Base-by-base conservation (phyloP, 345 rosid genomes). In the Turnera subulata region DNA sequence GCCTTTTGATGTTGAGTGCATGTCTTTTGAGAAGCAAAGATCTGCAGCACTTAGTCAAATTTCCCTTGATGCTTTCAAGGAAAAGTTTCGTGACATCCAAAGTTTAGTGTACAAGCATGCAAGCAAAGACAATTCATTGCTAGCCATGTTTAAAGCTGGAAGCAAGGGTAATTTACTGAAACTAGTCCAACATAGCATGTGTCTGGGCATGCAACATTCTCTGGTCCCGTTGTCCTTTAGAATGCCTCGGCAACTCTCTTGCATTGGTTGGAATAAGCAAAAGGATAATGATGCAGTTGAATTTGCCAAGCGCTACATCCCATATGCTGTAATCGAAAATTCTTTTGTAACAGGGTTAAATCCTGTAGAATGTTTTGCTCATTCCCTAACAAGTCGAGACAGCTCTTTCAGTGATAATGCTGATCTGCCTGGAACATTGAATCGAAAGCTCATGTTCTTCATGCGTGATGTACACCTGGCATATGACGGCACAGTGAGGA, bases 331-430 rank as follows among this genome's bases (percentile, higher is more conserved):
- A 21, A 80, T 93, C n/a, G 57, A 78, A 74, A 81, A 67, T 61
- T 93, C 92, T 25, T 93, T 89, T 49, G 47, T 85, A 40, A 61
- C 79, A 0, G 99, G 99, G 50, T 59, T 89, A 68, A 93, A 87
- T 71, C 99, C 97, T 6, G 14, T 77, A 5, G 99, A 89, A 64
- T 75, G 84, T 67, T 93, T 93, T 69, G 82, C 79, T 64, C 96
- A 93, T 71, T 93, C 97, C 0, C 90, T 87, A 15, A 87, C 90
- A 14, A 82, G 78, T 56, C 77, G 99, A 23, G 88, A 86, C 29
- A 79, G 86, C 69, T 89, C 96, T 8, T 93, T 93, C 24, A 77
- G 97, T 54, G 99, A 85, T 56, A 89, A 89, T 70, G 99, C 96
- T 50, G 95, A 93, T 76, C 89, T 93, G 42, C 99, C 99, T 0